Evolutionary conservation across 371 early-diverging fungal genomes (phyloP).

Genomic region (Zychaea mexicana): DNA sequence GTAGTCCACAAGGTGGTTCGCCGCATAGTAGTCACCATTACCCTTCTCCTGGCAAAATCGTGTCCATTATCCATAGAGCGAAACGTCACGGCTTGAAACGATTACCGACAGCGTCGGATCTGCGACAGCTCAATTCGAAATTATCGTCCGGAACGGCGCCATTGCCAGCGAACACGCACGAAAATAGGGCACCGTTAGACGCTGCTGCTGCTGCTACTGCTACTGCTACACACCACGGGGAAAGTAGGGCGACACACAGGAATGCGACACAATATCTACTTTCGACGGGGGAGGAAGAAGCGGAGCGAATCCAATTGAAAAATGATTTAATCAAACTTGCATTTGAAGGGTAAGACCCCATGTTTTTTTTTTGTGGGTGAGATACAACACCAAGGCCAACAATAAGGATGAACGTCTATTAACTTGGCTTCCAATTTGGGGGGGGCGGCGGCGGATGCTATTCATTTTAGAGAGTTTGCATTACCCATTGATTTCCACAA

Average conservation of each 20-base stretch:
- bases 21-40: neutral
- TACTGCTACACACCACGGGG: neutral
- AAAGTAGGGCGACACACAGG: too few relatives aligned
- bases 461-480: conserved; percentile 22
- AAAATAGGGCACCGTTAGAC: too few relatives aligned
- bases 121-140: neutral
- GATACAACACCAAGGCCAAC: too few relatives aligned
- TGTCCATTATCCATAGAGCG: conserved; percentile 12
- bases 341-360: conserved; percentile 30
- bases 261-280: conserved; percentile 8
- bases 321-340: conserved; percentile 37
- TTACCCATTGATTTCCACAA: conserved; percentile 22
- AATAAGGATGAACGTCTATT: too few relatives aligned
- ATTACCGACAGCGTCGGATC: conserved; percentile 14
- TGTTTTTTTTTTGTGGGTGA: too few relatives aligned
- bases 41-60: conserved; percentile 3
- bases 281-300: conserved; percentile 24
- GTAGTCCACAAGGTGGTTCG: neutral
- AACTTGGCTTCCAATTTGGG: too few relatives aligned
- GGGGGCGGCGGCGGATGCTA: neutral
- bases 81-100: conserved; percentile 17
- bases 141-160: neutral
- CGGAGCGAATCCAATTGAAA: conserved; percentile 30
- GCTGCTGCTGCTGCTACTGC: too few relatives aligned
- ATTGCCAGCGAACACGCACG: conserved; percentile 3